Base-by-base conservation (phyloP, 2,329 filamentous ascomycete genomes). In the Pleoardoris graminearum region DNA sequence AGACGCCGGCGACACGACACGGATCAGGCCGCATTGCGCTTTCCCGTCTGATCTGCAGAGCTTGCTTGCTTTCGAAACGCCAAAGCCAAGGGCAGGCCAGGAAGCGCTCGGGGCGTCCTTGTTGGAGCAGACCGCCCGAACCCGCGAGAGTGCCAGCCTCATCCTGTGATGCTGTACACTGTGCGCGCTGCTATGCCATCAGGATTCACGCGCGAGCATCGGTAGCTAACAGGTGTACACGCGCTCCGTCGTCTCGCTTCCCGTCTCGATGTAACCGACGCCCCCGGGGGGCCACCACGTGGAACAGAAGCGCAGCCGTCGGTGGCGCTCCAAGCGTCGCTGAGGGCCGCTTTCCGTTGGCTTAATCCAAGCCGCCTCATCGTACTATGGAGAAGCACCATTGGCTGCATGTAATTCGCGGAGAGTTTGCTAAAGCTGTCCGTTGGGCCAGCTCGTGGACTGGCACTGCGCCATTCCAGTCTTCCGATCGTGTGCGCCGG, bases 1-100 rank as follows among this genome's bases (percentile, higher is more conserved):
- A 65, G 64, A 63, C 56, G 53, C 51, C 45, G 53, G 48, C 55
- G 39, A 57, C 37, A 48, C 45, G 35, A 51, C 51, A 42, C 42
- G 17, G 44, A 41, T 45, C 39, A 49, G 29, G 6, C 19, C 46
- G 52, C 52, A 56, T 55, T 54, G 55, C 58, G 57, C 59, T 61
- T n/a, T 16, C 62, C 60, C 61, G 65, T 65, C 63, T 59, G 64
- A 67, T 67, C 62, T 57, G 55, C 65, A 57, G 44, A 25, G 38
- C 37, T 33, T 47, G 48, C 47, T 50, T 57, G 56, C 47, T 48
- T 59, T 63, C 51, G 59, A 66, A 66, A 66, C 62, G 58, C 58
- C 50, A 46, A 42, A 44, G 39, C 51, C 57, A 49, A 42, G 45
- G 39, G 16, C 43, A 42, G 19, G 43, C 42, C 36, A 23, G n/a